Conservation (phyloP, 2,329 filamentous ascomycete species). For the Xylariaceae sp. region DNA sequence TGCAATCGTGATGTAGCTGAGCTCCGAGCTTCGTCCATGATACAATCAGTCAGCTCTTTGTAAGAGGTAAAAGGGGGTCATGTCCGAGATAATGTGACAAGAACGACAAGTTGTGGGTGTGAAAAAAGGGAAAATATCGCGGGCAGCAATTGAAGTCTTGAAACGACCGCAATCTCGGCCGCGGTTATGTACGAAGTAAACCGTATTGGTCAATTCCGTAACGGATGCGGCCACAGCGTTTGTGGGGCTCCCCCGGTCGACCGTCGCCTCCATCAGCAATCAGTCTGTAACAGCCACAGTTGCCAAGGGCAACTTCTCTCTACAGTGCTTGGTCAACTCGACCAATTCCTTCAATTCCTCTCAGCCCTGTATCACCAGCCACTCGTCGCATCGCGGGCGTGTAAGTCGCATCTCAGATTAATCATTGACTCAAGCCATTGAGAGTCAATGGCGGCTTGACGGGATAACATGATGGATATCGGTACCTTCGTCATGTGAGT, state of each 20-base stretch:
- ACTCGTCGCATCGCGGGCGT: not conserved
- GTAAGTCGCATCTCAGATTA: not conserved
- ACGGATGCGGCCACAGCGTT: not conserved
- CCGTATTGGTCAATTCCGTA: not conserved
- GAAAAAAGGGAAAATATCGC: not conserved
- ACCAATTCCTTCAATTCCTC: not conserved
- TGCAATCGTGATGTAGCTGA: not conserved
- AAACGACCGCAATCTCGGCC: conserved; percentile 22
- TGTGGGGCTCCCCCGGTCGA: not conserved
- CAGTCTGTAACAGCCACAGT: not conserved
- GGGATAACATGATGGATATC: not conserved
- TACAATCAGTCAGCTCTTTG: not conserved
- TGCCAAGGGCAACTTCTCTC: not conserved
- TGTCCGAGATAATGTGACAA: not conserved
- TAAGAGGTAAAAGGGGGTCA: not conserved
- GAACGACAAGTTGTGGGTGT: not conserved
- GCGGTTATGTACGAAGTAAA: not conserved
- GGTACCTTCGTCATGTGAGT: too few relatives aligned
- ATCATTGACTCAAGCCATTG: not conserved
- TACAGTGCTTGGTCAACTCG: not conserved
- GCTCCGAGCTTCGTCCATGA: not conserved
- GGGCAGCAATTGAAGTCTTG: conserved; percentile 10
- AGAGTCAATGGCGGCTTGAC: not conserved
- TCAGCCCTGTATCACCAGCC: not conserved
- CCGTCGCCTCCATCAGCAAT: not conserved